Conservation (phyloP, 768 basidiomycete genomes). For the Leccinellum albellum region DNA sequence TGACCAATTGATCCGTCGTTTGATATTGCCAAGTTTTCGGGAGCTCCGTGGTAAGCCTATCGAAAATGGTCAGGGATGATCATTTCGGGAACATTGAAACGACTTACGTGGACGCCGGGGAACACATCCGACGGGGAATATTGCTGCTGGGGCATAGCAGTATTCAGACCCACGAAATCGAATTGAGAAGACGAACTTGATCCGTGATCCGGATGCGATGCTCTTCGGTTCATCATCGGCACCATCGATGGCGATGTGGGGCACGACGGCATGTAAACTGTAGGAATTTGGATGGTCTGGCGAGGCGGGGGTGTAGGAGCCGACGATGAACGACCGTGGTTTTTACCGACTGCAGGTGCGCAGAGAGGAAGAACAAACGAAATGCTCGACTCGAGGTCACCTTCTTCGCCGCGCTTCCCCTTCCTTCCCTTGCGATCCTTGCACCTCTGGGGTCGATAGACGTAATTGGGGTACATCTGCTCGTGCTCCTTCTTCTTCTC, state of each 20-base stretch:
- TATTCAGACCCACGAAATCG: conserved; percentile 51
- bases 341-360: conserved; percentile 41
- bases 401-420: conserved; percentile 34
- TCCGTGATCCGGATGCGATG: conserved; percentile 48
- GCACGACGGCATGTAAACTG: conserved; percentile 59
- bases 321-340: conserved; percentile 43
- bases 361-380: conserved; percentile 40
- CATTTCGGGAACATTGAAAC: conserved; percentile 5
- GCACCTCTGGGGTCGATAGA: conserved; percentile 72
- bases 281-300: conserved; percentile 68
- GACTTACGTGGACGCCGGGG: conserved; percentile 39
- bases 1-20: conserved; percentile 36
- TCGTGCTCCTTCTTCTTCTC: conserved; percentile 80
- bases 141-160: conserved; percentile 39
- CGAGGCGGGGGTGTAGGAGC: conserved; percentile 66
- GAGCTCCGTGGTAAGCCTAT: conserved; percentile 52
- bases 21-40: conserved; percentile 38
- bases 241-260: conserved; percentile 56
- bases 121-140: conserved; percentile 31
- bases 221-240: conserved; percentile 58
- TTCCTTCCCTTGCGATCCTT: conserved; percentile 47
- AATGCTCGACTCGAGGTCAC: conserved; percentile 52
- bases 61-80: conserved; percentile 2
- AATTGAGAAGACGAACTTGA: conserved; percentile 43
- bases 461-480: conserved; percentile 70